These are phyloP conservation scores for Gastrolobium villosum DNA, from an alignment of 306 rosid genomes.

Conservation along the genomic window DNA sequence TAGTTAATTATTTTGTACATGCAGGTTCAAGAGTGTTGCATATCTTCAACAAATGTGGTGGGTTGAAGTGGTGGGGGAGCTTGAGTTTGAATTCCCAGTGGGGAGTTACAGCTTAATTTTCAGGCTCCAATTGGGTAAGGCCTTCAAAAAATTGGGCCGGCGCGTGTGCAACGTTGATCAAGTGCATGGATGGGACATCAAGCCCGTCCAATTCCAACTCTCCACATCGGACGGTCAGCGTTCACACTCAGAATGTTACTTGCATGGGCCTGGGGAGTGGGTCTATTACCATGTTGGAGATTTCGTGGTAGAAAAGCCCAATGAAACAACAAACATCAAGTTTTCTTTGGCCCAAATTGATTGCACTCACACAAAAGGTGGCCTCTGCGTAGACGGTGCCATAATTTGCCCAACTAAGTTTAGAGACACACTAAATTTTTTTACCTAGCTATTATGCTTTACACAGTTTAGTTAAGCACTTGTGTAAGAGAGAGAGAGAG, in stretches of 20 bases:
- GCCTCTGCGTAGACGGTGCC: conserved; percentile 77
- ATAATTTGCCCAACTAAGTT: conserved; percentile 64
- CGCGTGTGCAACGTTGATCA: conserved; percentile 61
- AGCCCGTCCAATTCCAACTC: conserved; percentile 78
- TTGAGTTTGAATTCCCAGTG: conserved; percentile 77
- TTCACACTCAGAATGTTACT: conserved; percentile 58
- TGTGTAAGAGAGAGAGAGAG: neutral
- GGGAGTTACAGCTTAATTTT: conserved; percentile 76
- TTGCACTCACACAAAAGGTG: conserved; percentile 96
- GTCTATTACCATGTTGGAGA: conserved; percentile 73
- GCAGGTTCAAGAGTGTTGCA: conserved; percentile 79
- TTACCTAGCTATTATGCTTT: conserved; percentile 24
- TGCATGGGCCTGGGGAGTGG: conserved; percentile 68
- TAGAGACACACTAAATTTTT: conserved; percentile 26
- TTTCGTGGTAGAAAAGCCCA: conserved; percentile 53
- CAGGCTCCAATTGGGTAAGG: conserved; percentile 76
- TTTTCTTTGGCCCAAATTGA: conserved; percentile 92
- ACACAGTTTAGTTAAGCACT: neutral
- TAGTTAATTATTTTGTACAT: neutral
- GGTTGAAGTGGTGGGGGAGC: conserved; percentile 89
- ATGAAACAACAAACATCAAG: conserved; percentile 54
- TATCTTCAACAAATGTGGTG: conserved; percentile 95
- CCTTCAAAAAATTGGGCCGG: conserved; percentile 67
- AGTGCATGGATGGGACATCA: conserved; percentile 91
- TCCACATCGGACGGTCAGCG: conserved; percentile 75